Base-by-base conservation (phyloP, 768 basidiomycete genomes). In the Kwoniella heveanensis region DNA sequence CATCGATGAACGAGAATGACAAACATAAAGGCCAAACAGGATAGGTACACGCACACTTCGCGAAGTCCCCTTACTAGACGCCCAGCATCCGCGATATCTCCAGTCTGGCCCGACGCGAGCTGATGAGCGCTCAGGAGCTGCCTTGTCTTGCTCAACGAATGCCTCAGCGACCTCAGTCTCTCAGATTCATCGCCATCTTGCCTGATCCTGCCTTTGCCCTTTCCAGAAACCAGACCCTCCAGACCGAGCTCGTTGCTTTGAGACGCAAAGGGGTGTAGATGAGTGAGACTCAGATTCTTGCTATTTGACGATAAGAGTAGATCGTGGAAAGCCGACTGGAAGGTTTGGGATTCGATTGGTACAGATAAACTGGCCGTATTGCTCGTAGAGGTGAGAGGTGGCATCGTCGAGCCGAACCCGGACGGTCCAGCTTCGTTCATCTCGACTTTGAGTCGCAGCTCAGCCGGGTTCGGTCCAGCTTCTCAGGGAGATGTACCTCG, bases 1-100 rank as follows among this genome's bases (percentile, higher is more conserved):
- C n/a, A n/a, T n/a, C n/a, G n/a, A n/a, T n/a, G n/a, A n/a, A n/a
- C n/a, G n/a, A n/a, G n/a, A n/a, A n/a, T n/a, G n/a, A n/a, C n/a
- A n/a, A n/a, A n/a, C n/a, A n/a, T n/a, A n/a, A n/a, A n/a, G n/a
- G n/a, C n/a, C n/a, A n/a, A n/a, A n/a, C n/a, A n/a, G n/a, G n/a
- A n/a, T n/a, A n/a, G n/a, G n/a, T n/a, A n/a, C n/a, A 62, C 73
- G 37, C 30, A 74, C 73, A 74, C 64, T 32, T 74, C 73, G 39
- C 62, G 65, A 52, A 74, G 51, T 13, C 57, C 68, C 44, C 70
- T 60, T 0, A 65, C 57, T 22, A 74, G 44, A 25, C 62, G 66
- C 22, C 27, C 62, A 52, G 60, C 55, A 10, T 63, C 68, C n/a
- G 49, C 66, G 8, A 15, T 22, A 52, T 37, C 57, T 9, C 27